Evolutionary conservation across 2,329 filamentous ascomycete species (phyloP).

Genomic region (Capronia coronata): DNA sequence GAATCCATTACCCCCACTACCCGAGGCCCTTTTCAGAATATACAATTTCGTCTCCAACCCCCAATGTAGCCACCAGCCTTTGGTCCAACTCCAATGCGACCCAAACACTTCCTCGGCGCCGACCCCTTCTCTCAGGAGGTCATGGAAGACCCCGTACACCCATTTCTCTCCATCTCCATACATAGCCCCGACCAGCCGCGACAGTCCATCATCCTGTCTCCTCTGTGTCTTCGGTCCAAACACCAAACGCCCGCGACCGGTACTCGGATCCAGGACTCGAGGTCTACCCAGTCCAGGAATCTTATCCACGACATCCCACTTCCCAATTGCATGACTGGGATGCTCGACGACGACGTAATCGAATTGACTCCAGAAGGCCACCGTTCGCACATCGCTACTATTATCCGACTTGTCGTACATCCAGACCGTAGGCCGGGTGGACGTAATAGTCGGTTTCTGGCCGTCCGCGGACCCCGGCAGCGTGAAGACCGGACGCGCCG

Average conservation of each 20-base stretch:
- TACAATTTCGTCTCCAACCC: constrained; percentile 49
- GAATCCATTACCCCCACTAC: constrained; percentile 3
- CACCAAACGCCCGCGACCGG: constrained; percentile 24
- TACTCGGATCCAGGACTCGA: constrained; percentile 42
- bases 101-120: constrained; percentile 29
- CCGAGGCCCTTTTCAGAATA: constrained; percentile 43
- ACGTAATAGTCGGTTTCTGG: constrained; percentile 17
- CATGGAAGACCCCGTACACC: constrained; percentile 31
- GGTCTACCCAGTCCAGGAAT: constrained; percentile 49
- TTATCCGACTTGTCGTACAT: constrained; percentile 57
- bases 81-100: constrained; percentile 31
- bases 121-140: constrained; percentile 30
- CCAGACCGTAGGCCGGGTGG: constrained; percentile 36
- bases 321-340: constrained; percentile 43
- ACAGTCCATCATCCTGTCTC: constrained; percentile 33
- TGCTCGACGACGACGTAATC: constrained; percentile 54
- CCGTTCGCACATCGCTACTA: constrained; percentile 41
- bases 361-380: constrained; percentile 52
- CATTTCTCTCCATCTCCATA: constrained; percentile 12
- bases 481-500: constrained; percentile 21
- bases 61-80: constrained; percentile 52
- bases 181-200: constrained; percentile 28
- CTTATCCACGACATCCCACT: constrained; percentile 48
- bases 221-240: constrained; percentile 21
- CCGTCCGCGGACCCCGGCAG: constrained; percentile 28